Percentiles rank a stretch among this genome's conserved stretches.
phyloP scores from a whole-genome alignment of 228 moss, liverwort and hornwort species.

The Sphagnum magellanicum region DNA sequence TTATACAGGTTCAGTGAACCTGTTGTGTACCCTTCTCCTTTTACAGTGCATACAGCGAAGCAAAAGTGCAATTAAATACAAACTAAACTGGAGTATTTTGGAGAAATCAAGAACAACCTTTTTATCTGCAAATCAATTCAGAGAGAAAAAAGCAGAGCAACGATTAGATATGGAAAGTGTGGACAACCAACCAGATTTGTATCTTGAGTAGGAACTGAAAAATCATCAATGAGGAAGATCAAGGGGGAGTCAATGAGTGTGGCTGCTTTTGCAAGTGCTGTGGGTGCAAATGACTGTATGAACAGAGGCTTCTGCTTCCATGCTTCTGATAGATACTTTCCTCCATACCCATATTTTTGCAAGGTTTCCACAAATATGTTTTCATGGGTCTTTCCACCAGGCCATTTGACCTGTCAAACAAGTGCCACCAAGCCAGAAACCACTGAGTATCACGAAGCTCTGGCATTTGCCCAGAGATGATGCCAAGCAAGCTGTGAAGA shows the following conservation, averaged over 20 bases:
- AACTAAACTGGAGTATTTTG: background rate
- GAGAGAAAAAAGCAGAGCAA: background rate
- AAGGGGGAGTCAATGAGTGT: slow-evolving; percentile 60
- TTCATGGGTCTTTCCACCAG: slow-evolving; percentile 54
- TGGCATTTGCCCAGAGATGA: no score
- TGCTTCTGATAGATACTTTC: slow-evolving; percentile 54
- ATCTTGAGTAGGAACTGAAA: slow-evolving; percentile 57
- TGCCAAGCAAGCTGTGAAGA: no score
- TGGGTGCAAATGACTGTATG: slow-evolving; percentile 90
- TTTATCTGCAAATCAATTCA: background rate
- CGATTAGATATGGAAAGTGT: background rate
- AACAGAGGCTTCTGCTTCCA: slow-evolving; percentile 67
- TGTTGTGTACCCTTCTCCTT: background rate
- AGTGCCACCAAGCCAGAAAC: background rate
- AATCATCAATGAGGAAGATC: slow-evolving; percentile 72
- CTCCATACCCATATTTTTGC: slow-evolving; percentile 55
- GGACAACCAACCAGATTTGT: slow-evolving; percentile 53
- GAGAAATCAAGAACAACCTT: background rate
- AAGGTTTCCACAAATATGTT: slow-evolving; percentile 53
- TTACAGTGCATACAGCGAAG: background rate
- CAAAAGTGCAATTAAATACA: background rate
- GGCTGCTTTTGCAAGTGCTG: slow-evolving; percentile 51
- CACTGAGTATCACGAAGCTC: background rate
- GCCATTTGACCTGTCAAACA: slow-evolving; percentile 71
- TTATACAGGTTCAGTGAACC: background rate